Percentiles rank a stretch among this genome's conserved stretches.
Evolutionary conservation across 192 early-diverging fungal species (phyloP).

Genomic region (Paraglomus occultum): DNA sequence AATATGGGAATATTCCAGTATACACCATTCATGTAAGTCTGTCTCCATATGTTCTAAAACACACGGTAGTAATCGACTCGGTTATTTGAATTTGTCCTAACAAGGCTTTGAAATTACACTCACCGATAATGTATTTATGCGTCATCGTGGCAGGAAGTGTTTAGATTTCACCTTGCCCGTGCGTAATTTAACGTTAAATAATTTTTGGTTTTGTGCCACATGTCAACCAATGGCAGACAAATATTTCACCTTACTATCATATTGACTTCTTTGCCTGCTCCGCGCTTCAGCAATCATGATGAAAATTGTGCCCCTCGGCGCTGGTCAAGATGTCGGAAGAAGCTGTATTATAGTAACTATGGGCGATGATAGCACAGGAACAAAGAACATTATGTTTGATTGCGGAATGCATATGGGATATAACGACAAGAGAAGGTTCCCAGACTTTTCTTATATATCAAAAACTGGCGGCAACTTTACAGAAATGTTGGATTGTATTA

Average conservation of each 20-base stretch:
- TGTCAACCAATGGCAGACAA: too few species aligned
- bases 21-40: constrained; percentile 65
- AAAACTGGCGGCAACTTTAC: constrained; percentile 79
- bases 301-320: constrained; percentile 63
- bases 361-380: constrained; percentile 43
- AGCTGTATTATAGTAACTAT: constrained; percentile 79
- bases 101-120: too few species aligned
- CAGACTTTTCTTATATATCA: constrained; percentile 93
- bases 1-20: constrained; percentile 78
- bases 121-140: too few species aligned
- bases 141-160: too few species aligned
- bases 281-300: too few species aligned
- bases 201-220: too few species aligned
- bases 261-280: too few species aligned
- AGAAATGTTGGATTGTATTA: constrained; percentile 82
- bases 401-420: constrained; percentile 97
- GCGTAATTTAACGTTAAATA: too few species aligned
- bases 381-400: constrained; percentile 87
- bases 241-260: too few species aligned
- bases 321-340: constrained; percentile 88
- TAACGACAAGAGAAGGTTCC: constrained; percentile 88
- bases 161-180: too few species aligned
- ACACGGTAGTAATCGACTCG: too few species aligned
- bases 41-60: constrained; percentile 25
- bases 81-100: too few species aligned